phyloP scores from a whole-genome alignment of 2,329 filamentous ascomycete species.

The Ophiostoma sp. region DNA sequence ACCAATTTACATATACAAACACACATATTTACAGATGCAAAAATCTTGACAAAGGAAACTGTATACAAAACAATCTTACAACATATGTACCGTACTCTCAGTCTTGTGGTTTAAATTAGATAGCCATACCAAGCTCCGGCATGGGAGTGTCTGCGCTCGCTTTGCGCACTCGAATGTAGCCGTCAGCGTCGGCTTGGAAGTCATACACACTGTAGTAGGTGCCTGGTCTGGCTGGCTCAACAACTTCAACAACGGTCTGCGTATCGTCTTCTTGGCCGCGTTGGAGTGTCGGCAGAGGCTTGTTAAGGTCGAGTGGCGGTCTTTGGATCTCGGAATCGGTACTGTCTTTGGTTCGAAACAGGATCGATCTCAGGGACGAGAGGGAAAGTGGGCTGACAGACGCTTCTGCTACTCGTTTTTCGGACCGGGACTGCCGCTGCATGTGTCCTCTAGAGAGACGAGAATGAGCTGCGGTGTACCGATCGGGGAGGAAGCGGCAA shows the following conservation, averaged over 20 bases:
- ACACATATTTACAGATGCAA: neutral
- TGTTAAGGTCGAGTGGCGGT: neutral
- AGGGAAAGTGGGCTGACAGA: neutral
- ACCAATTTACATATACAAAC: neutral
- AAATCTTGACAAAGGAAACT: neutral
- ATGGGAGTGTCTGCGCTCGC: neutral
- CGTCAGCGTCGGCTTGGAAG: neutral
- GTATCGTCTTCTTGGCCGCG: neutral
- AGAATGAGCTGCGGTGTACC: neutral
- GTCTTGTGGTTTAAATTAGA: neutral
- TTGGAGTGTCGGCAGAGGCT: neutral
- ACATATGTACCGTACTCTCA: neutral
- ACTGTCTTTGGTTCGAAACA: neutral
- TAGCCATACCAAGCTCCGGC: neutral
- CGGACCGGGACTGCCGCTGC: neutral
- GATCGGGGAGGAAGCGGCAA: neutral
- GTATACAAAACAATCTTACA: neutral
- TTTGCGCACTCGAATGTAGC: constrained; percentile 4
- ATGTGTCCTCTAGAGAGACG: neutral
- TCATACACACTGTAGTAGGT: neutral
- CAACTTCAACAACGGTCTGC: neutral
- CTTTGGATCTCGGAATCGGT: neutral
- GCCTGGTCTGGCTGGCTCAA: neutral
- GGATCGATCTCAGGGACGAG: neutral
- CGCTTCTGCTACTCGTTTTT: neutral